Evolutionary conservation across 2,329 filamentous ascomycete genomes (phyloP).

Genomic region (Pyrenophora seminiperda): DNA sequence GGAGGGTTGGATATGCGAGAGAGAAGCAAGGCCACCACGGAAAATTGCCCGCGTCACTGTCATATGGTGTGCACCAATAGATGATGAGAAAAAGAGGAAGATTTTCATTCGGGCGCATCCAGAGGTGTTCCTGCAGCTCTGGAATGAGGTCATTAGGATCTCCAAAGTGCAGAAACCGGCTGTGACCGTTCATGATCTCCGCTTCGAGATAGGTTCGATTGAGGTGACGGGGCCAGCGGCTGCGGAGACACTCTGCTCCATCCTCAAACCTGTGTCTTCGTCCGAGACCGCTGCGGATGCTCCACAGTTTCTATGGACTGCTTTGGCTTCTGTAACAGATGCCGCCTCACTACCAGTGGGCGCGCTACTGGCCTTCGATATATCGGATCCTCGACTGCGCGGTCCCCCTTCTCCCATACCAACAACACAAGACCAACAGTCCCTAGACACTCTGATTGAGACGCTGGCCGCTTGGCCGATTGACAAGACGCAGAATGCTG

Average conservation of each 20-base stretch:
- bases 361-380: slow-evolving; percentile 72
- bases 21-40: slow-evolving; percentile 55
- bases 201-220: slow-evolving; percentile 75
- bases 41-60: slow-evolving; percentile 74
- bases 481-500: slow-evolving; percentile 58
- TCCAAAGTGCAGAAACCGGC: slow-evolving; percentile 65
- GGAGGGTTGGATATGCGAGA: slow-evolving; percentile 63
- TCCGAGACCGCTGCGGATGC: slow-evolving; percentile 29
- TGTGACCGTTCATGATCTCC: slow-evolving; percentile 69
- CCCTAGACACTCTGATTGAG: slow-evolving; percentile 58
- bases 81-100: slow-evolving; percentile 51
- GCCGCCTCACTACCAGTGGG: slow-evolving; percentile 71
- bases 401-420: slow-evolving; percentile 69
- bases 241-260: slow-evolving; percentile 74
- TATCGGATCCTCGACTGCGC: slow-evolving; percentile 78
- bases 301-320: slow-evolving; percentile 43
- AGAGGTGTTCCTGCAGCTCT: slow-evolving; percentile 73
- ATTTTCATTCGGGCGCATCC: slow-evolving; percentile 81
- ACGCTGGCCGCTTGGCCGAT: slow-evolving; percentile 70
- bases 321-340: slow-evolving; percentile 38
- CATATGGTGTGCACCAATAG: slow-evolving; percentile 66
- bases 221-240: slow-evolving; percentile 74
- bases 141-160: slow-evolving; percentile 64
- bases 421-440: slow-evolving; percentile 23
- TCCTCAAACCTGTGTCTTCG: slow-evolving; percentile 60